Percentiles rank a stretch among this genome's conserved stretches.
These are phyloP conservation scores for Camelina sativa DNA, from an alignment of 345 rosid genomes.

Conservation along the genomic window DNA sequence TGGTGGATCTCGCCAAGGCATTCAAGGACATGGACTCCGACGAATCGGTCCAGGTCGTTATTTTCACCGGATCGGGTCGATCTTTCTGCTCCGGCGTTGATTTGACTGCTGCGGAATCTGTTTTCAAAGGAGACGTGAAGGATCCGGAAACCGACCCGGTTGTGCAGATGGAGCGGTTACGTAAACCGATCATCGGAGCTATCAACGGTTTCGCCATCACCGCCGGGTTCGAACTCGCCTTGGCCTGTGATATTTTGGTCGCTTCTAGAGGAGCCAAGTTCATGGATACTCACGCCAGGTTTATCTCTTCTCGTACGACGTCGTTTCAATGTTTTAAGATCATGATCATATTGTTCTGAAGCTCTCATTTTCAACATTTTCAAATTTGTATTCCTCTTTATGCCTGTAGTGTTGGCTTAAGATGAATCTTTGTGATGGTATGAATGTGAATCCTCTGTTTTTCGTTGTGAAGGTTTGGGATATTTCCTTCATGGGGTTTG, in stretches of 20 bases:
- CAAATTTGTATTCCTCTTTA: no score
- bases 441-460: neutral
- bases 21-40: slow-evolving; percentile 63
- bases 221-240: slow-evolving; percentile 87
- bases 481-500: slow-evolving; percentile 97
- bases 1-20: slow-evolving; percentile 65
- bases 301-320: neutral
- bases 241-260: slow-evolving; percentile 84
- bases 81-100: slow-evolving; percentile 95
- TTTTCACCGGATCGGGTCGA: slow-evolving; percentile 76
- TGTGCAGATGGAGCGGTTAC: slow-evolving; percentile 77
- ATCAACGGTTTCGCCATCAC: slow-evolving; percentile 87
- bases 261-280: slow-evolving; percentile 82
- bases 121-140: slow-evolving; percentile 94
- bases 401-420: neutral
- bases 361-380: neutral
- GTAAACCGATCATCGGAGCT: slow-evolving; percentile 87
- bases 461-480: slow-evolving; percentile 64
- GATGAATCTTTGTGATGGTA: slow-evolving; percentile 1
- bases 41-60: slow-evolving; percentile 63
- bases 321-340: neutral
- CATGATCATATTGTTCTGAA: neutral
- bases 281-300: slow-evolving; percentile 90
- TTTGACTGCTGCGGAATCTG: slow-evolving; percentile 80
- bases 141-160: slow-evolving; percentile 74